These are phyloP conservation scores for Fusarium pseudograminearum DNA, from an alignment of 2,329 filamentous ascomycete species.

Conservation along the genomic window DNA sequence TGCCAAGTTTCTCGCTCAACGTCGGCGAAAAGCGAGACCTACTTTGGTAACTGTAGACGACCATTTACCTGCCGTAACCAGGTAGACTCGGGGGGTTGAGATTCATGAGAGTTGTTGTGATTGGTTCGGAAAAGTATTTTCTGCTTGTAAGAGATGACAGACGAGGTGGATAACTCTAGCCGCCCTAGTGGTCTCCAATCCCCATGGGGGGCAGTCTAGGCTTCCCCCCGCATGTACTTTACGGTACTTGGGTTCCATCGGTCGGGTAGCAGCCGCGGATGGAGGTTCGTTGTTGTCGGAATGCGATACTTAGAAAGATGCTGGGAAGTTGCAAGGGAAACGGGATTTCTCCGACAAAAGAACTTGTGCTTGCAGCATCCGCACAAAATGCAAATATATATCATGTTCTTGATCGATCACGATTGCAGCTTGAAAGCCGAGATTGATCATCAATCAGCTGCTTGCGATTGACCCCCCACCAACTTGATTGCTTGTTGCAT, in stretches of 20 bases:
- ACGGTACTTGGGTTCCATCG: conserved; percentile 30
- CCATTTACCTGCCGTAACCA: conserved; percentile 38
- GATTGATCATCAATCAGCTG: conserved; percentile 13
- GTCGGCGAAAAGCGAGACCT: conserved; percentile 12
- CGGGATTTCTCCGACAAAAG: not conserved
- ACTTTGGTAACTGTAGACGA: conserved; percentile 4
- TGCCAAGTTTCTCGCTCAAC: not conserved
- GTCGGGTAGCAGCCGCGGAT: conserved; percentile 5
- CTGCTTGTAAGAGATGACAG: conserved; percentile 17
- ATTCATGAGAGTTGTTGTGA: conserved; percentile 9
- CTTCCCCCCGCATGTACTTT: conserved; percentile 28
- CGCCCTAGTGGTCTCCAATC: conserved; percentile 41
- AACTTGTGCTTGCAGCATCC: not conserved
- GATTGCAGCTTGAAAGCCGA: not conserved
- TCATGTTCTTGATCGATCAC: not conserved
- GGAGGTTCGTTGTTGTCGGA: not conserved
- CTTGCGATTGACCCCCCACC: conserved; percentile 6
- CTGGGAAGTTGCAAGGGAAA: conserved; percentile 8
- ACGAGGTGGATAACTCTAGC: conserved; percentile 11
- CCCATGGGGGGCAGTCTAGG: conserved; percentile 22
- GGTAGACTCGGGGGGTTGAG: conserved; percentile 27
- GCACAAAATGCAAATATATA: not conserved
- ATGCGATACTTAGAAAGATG: not conserved
- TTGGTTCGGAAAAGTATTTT: conserved; percentile 34
- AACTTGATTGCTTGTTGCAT: conserved; percentile 9